Evolutionary conservation across 2,329 filamentous ascomycete species (phyloP), one percentile per base, ranked within the genome.

Genomic region (Penicillium vulpinum): DNA sequence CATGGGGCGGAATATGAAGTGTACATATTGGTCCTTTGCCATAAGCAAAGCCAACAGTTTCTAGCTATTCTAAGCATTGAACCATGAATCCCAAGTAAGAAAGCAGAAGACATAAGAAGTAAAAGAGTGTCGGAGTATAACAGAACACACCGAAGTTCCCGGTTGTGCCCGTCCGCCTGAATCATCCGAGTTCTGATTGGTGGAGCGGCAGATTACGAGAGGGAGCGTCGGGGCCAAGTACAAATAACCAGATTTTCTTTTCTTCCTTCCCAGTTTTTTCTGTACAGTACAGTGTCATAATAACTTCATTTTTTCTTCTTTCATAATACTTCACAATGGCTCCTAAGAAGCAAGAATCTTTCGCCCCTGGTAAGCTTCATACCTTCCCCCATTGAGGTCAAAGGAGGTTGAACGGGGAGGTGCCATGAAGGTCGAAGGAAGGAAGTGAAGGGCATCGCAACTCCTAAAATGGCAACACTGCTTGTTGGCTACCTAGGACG

Each of bases 171-270:
- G 72, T 67, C 24, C 47, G 26, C 62, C 59, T 72, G 66, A 73
- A 75, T 72, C 70, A 73, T 67, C 67, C 31, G 4, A 4, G 0
- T 55, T n/a, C 54, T 75, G 70, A 75, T 75, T 75, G 73, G 73
- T 35, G 24, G 22, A 51, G 3, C 3, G 16, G 38, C 52, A 53
- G 65, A 71, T 74, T 71, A 73, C 72, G 71, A 71, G 70, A 70
- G 70, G 68, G 63, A 54, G 54, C 57, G 62, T 64, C 67, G 69
- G 69, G 65, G 65, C 67, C 58, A 67, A 61, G 61, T 73, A 73
- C 69, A 73, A 74, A 73, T 72, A 68, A 62, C 62, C 69, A 69
- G 70, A 68, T 68, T 69, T 74, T 69, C 63, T 67, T 66, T 56
- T 59, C 58, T 50, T 56, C 62, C 51, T 49, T 63, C 47, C 46